Evolutionary conservation across 768 basidiomycete species (phyloP).

Genomic region (Lactarius psammicola): DNA sequence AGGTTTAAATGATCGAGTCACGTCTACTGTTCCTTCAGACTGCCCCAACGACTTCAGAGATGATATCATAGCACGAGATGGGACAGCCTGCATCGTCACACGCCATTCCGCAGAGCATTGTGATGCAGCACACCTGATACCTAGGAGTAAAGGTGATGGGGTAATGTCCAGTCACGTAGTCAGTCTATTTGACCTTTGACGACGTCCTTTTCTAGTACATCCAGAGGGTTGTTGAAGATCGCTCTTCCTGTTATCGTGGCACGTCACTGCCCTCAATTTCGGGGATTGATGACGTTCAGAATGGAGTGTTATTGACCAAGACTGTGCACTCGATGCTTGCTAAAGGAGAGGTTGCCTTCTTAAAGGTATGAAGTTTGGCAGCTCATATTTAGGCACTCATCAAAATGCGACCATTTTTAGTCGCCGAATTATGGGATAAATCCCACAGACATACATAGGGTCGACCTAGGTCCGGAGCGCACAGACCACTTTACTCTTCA

Average conservation of each 20-base stretch:
- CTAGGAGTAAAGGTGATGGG: not conserved
- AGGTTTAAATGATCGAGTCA: not conserved
- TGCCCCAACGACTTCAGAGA: not conserved
- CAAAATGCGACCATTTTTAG: not conserved
- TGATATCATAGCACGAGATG: not conserved
- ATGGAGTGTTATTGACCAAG: not conserved
- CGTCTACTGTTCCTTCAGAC: not conserved
- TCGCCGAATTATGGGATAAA: constrained; percentile 5
- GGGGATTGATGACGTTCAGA: not conserved
- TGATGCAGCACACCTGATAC: not conserved
- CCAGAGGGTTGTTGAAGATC: not conserved
- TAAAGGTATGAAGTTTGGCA: constrained; percentile 6
- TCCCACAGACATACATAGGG: not conserved
- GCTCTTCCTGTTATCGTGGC: not conserved
- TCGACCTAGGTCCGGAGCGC: too few species aligned
- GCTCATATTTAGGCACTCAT: not conserved
- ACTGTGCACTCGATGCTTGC: not conserved
- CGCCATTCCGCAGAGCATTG: not conserved
- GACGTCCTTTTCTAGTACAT: constrained; percentile 9
- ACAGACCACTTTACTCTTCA: too few species aligned
- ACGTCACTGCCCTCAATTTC: not conserved
- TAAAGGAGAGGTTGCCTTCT: not conserved
- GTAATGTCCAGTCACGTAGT: too few species aligned
- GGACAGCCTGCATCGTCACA: not conserved
- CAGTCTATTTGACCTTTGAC: too few species aligned